These are phyloP conservation scores for Termitomyces sp. DNA, from an alignment of 768 basidiomycete species.

Conservation along the genomic window DNA sequence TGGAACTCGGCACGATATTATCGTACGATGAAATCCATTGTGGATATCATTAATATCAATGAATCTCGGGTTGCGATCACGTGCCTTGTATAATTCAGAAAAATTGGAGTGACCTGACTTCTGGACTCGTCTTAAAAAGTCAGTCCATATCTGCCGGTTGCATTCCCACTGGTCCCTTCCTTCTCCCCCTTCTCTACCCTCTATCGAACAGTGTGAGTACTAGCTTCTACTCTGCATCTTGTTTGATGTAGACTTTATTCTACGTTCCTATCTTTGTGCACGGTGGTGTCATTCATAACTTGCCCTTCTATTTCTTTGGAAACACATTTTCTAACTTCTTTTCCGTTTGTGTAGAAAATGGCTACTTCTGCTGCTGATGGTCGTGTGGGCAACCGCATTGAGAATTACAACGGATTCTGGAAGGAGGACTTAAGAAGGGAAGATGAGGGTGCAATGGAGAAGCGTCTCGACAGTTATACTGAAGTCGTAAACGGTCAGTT, in stretches of 20 bases:
- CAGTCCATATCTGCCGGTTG: conserved; percentile 15
- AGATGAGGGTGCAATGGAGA: conserved; percentile 55
- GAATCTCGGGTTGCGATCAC: conserved; percentile 6
- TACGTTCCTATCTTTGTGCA: conserved; percentile 10
- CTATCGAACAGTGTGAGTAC: conserved; percentile 11
- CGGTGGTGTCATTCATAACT: conserved; percentile 21
- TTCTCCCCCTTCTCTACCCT: conserved; percentile 2
- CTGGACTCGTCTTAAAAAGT: conserved; percentile 16
- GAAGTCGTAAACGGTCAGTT: conserved; percentile 88
- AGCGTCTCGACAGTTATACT: conserved; percentile 76
- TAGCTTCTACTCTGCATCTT: neutral
- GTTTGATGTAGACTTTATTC: neutral
- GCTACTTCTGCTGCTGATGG: conserved; percentile 37
- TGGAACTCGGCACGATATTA: neutral
- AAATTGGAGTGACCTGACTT: conserved; percentile 23
- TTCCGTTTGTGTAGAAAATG: conserved; percentile 7
- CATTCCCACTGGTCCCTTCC: conserved; percentile 1
- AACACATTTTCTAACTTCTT: conserved; percentile 5
- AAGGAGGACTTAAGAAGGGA: conserved; percentile 76
- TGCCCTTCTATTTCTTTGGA: neutral
- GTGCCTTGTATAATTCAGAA: conserved; percentile 1
- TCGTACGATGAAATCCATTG: conserved; percentile 9
- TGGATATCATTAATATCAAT: neutral
- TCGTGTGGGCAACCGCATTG: conserved; percentile 63
- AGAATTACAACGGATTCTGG: conserved; percentile 91